These are phyloP conservation scores for Candida michaelii DNA, from an alignment of 805 yeast genomes.

Conservation along the genomic window DNA sequence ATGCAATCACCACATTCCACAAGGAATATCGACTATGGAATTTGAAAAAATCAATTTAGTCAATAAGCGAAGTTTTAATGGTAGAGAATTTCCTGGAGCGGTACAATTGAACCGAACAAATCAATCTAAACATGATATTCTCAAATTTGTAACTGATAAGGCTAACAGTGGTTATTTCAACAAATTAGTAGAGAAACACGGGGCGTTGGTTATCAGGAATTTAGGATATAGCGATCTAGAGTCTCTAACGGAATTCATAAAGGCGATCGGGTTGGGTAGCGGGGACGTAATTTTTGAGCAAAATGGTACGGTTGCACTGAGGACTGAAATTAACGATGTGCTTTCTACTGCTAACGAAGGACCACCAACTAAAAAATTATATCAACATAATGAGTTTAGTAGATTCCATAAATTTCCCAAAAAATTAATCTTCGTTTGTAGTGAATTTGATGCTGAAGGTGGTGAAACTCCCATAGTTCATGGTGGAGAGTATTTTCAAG, in stretches of 20 bases:
- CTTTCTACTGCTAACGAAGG: slow-evolving; percentile 34
- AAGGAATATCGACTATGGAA: no score
- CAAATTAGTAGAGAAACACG: slow-evolving; percentile 22
- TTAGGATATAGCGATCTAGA: slow-evolving; percentile 19
- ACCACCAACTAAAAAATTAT: slow-evolving; percentile 19
- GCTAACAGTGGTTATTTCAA: slow-evolving; percentile 23
- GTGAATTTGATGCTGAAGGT: slow-evolving; percentile 17
- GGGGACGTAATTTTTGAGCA: slow-evolving; percentile 25
- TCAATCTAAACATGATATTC: slow-evolving; percentile 2
- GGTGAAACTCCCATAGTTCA: slow-evolving; percentile 36
- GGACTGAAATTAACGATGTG: slow-evolving; percentile 22
- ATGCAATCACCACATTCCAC: not conserved
- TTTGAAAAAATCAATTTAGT: slow-evolving; percentile 6
- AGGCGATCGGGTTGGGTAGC: slow-evolving; percentile 14
- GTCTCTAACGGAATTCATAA: slow-evolving; percentile 18
- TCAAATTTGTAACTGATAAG: slow-evolving; percentile 12
- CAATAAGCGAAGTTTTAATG: slow-evolving; percentile 4
- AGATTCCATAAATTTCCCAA: slow-evolving; percentile 27
- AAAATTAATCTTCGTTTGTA: slow-evolving; percentile 10
- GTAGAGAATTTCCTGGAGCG: slow-evolving; percentile 13
- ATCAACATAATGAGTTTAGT: slow-evolving; percentile 35
- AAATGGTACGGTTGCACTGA: slow-evolving; percentile 26
- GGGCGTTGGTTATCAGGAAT: slow-evolving; percentile 27
- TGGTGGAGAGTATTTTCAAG: slow-evolving; percentile 29
- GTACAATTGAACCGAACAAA: not conserved